A percentile compares a stretch with the other conserved stretches of the same genome.
Evolutionary conservation across 1,284 basidiomycete genomes (phyloP).

Genomic region (Heterobasidion irregulare): DNA sequence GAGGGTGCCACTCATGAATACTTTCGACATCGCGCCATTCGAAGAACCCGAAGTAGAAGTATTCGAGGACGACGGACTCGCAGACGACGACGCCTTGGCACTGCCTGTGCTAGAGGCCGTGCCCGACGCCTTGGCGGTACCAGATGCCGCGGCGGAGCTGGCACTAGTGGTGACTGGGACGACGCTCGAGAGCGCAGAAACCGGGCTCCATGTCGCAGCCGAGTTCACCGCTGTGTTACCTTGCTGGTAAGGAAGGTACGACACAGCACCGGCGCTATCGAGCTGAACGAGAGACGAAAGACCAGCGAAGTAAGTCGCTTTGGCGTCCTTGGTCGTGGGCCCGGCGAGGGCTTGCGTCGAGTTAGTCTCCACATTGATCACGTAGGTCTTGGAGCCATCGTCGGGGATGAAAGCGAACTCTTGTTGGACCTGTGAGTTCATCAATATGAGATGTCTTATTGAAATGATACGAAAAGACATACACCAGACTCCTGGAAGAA

Average conservation of each 20-base stretch:
- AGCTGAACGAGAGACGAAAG: conserved; percentile 71
- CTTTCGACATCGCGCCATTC: background rate
- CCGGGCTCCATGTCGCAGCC: conserved; percentile 39
- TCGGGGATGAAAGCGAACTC: conserved; percentile 82
- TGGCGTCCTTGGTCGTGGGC: conserved; percentile 58
- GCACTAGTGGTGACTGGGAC: conserved; percentile 18
- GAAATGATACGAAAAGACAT: conserved; percentile 13
- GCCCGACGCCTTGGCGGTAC: conserved; percentile 3
- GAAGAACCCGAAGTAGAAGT: background rate
- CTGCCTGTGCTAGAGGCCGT: background rate
- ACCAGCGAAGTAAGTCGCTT: conserved; percentile 68
- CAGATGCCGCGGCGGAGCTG: conserved; percentile 4
- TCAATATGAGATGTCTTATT: conserved; percentile 3
- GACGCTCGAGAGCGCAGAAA: conserved; percentile 25
- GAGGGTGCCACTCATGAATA: background rate
- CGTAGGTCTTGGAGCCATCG: conserved; percentile 71
- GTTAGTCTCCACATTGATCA: conserved; percentile 78
- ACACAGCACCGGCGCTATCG: conserved; percentile 55
- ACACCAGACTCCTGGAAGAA: conserved; percentile 61
- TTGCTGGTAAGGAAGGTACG: conserved; percentile 58
- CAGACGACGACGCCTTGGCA: background rate
- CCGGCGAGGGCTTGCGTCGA: conserved; percentile 65
- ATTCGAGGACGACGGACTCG: background rate
- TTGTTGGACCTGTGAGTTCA: conserved; percentile 49
- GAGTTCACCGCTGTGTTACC: conserved; percentile 35